Evolutionary conservation across 768 basidiomycete species (phyloP).

Genomic region (Agaricus bisporus): DNA sequence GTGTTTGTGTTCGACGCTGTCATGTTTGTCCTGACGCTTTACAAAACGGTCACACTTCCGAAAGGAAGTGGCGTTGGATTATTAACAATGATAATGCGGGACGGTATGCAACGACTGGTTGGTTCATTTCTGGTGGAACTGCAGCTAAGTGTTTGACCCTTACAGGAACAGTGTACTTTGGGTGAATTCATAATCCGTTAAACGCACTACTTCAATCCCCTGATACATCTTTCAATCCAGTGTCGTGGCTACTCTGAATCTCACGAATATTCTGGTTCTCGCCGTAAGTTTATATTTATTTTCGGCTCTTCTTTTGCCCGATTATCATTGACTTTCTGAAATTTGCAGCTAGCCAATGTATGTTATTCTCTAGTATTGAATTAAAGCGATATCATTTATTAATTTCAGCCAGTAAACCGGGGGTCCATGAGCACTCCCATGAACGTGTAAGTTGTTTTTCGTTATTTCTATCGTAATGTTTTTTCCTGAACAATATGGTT

Average conservation of each 20-base stretch:
- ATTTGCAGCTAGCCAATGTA: too few relatives aligned
- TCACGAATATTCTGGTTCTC: constrained; percentile 12
- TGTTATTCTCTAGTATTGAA: too few relatives aligned
- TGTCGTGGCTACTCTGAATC: not conserved
- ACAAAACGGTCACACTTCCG: constrained; percentile 23
- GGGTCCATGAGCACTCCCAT: not conserved
- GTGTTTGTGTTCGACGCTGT: constrained; percentile 33
- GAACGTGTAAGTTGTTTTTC: not conserved
- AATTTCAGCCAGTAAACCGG: not conserved
- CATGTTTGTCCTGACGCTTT: constrained; percentile 34
- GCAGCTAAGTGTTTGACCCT: not conserved
- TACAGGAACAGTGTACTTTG: constrained; percentile 35
- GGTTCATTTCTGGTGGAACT: not conserved
- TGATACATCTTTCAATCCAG: not conserved
- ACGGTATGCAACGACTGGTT: constrained; percentile 24
- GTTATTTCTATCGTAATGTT: not conserved
- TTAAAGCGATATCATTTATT: too few relatives aligned
- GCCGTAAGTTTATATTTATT: constrained; percentile 6
- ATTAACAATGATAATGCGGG: constrained; percentile 25
- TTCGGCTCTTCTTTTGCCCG: too few relatives aligned
- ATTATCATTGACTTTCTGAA: too few relatives aligned
- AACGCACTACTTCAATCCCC: constrained; percentile 6
- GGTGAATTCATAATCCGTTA: constrained; percentile 15
- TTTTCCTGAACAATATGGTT: not conserved
- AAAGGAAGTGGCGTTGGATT: constrained; percentile 19